Conservation (phyloP, 345 rosid genomes). For the Streptanthus diversifolius region DNA sequence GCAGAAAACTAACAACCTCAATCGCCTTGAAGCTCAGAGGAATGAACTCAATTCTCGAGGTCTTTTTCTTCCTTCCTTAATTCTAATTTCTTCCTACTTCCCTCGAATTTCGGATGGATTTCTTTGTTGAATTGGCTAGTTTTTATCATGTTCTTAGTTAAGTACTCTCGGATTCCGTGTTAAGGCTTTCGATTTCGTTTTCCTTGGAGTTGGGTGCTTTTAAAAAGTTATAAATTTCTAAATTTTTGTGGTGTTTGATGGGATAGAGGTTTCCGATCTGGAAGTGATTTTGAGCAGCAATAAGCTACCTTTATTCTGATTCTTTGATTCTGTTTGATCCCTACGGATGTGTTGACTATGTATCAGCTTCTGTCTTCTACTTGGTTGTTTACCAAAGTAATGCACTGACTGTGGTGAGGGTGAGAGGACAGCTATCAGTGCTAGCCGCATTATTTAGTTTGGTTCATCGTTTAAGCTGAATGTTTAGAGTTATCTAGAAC, state of each 20-base stretch:
- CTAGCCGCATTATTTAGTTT: background rate
- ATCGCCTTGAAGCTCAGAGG: slow-evolving; percentile 97
- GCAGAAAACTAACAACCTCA: slow-evolving; percentile 76
- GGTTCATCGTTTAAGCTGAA: background rate
- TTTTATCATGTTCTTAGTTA: background rate
- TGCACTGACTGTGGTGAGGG: background rate
- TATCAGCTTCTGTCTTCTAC: background rate
- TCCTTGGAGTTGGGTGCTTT: background rate
- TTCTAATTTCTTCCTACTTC: background rate
- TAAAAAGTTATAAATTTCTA: background rate
- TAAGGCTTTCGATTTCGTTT: slow-evolving; percentile 6
- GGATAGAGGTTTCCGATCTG: slow-evolving; percentile 4
- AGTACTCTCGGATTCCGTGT: background rate
- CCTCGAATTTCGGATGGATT: background rate
- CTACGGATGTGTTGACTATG: background rate
- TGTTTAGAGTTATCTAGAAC: background rate
- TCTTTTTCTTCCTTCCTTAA: slow-evolving; percentile 3
- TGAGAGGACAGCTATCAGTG: background rate
- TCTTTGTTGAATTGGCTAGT: background rate
- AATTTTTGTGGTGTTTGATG: background rate
- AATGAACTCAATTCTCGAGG: slow-evolving; percentile 96
- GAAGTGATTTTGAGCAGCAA: background rate
- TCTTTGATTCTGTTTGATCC: background rate
- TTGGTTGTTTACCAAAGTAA: background rate
- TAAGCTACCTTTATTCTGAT: background rate